Conservation (phyloP, 371 early-diverging fungal species). For the Mucor saturninus region DNA sequence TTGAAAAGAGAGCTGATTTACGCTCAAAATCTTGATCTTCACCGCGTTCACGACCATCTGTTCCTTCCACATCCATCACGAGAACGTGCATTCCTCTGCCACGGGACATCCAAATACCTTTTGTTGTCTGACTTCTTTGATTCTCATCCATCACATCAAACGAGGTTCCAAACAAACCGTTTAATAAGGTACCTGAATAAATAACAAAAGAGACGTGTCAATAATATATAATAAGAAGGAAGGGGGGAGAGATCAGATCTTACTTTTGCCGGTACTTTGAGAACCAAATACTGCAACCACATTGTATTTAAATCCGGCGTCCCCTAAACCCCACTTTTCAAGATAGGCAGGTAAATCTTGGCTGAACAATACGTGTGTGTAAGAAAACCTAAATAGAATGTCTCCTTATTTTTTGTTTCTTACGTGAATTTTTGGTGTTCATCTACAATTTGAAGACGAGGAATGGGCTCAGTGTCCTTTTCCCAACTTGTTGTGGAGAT, state of each 20-base stretch:
- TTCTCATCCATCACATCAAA: slow-evolving; percentile 95
- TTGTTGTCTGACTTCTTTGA: slow-evolving; percentile 91
- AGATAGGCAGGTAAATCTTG: slow-evolving; percentile 72
- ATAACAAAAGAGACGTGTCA: neutral
- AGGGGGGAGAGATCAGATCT: slow-evolving; percentile 19
- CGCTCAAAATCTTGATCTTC: slow-evolving; percentile 99
- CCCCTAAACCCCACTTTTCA: slow-evolving; percentile 83
- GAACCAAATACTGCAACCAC: slow-evolving; percentile 98
- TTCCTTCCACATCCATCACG: slow-evolving; percentile 98
- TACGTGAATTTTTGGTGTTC: slow-evolving; percentile 87
- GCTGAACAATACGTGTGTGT: slow-evolving; percentile 35
- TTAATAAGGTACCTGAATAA: slow-evolving; percentile 87
- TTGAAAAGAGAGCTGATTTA: slow-evolving; percentile 95
- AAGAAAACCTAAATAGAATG: no score
- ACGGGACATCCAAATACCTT: slow-evolving; percentile 95
- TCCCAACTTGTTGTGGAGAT: slow-evolving; percentile 31
- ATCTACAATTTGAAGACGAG: slow-evolving; percentile 84
- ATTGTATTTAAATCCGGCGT: slow-evolving; percentile 93
- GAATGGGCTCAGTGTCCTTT: slow-evolving; percentile 38
- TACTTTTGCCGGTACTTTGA: slow-evolving; percentile 97
- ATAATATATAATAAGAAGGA: neutral
- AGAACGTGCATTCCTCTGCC: slow-evolving; percentile 84
- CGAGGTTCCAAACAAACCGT: slow-evolving; percentile 90
- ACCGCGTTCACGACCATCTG: slow-evolving; percentile 97
- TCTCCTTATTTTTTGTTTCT: slow-evolving; percentile 1